phyloP scores from a whole-genome alignment of 371 early-diverging fungal species.

The Apophysomyces ossiformis region DNA sequence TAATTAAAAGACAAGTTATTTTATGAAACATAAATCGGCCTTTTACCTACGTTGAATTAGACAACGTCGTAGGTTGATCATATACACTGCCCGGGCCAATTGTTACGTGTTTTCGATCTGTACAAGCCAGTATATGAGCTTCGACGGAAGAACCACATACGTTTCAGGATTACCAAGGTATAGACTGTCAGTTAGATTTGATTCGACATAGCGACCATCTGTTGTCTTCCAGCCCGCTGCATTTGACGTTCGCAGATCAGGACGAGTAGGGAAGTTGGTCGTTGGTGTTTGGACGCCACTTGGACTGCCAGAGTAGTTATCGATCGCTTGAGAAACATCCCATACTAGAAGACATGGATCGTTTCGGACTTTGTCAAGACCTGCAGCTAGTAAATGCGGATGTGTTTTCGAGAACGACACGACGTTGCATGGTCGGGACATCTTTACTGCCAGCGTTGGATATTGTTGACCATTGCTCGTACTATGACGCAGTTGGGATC shows the following conservation, averaged over 20 bases:
- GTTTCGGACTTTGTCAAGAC: slow-evolving; percentile 77
- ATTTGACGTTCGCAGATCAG: slow-evolving; percentile 22
- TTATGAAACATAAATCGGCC: background rate
- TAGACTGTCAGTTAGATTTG: background rate
- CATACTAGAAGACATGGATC: slow-evolving; percentile 78
- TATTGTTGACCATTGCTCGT: slow-evolving; percentile 38
- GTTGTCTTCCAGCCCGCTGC: slow-evolving; percentile 7
- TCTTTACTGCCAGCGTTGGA: slow-evolving; percentile 57
- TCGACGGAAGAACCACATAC: too few species aligned
- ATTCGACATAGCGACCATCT: background rate
- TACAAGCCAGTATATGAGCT: background rate
- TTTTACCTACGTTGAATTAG: background rate
- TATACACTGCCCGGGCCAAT: slow-evolving; percentile 8
- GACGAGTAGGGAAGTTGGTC: slow-evolving; percentile 2
- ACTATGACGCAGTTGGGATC: slow-evolving; percentile 14
- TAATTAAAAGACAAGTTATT: background rate
- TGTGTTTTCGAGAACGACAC: slow-evolving; percentile 71
- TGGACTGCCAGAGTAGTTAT: slow-evolving; percentile 35
- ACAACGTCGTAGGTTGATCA: background rate
- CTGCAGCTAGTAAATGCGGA: slow-evolving; percentile 67
- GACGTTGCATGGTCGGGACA: slow-evolving; percentile 75
- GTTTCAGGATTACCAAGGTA: background rate
- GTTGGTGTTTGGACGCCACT: slow-evolving; percentile 41
- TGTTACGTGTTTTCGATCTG: slow-evolving; percentile 13
- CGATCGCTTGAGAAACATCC: slow-evolving; percentile 68